Base-by-base conservation (phyloP, 257 asterid genomes). In the Dorcoceras hygrometricum region DNA sequence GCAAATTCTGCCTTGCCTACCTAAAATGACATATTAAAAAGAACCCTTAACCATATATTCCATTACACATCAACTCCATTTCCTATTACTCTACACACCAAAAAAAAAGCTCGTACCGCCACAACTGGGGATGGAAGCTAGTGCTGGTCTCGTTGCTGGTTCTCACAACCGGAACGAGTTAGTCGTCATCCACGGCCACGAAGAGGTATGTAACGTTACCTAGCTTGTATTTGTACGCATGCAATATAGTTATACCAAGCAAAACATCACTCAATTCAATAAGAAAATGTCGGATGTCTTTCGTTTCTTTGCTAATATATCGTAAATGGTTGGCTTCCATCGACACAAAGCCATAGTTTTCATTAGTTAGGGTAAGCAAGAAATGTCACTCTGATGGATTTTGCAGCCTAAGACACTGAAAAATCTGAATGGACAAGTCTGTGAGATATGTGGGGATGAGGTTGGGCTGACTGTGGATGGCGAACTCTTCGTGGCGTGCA, bases 141-240 rank as follows among this genome's bases (percentile, higher is more conserved):
- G 89, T 29, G 98, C 97, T 0, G 98, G 98, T 58, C 92, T 89
- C 6, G 98, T 92, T 4, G 98, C 98, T 5, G 98, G 98, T 74
- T 92, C 98, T 23, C 98, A 92, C 69, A 92, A 89, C 79, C 92
- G 96, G 79, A 92, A 92, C 66, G 98, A 92, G 77, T 97, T 92
- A 4, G 93, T 92, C 2, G 98, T 91, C 83, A 91, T 91, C 67
- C 97, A 89, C 26, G 97, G 97, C 66, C 98, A 91, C 23, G 98
- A 92, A 75, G 98, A 92, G 97, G 98, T 91, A 76, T 9, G 61
- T 43, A 24, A 39, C 18, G 50, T 39, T 39, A 2, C 26, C 20
- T 59, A 4, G 9, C 62, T 27, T 48, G 10, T 31, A 23, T 57
- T 27, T 48, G 10, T 31, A 23, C 48, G 24, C 71, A 68, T 71